Percentiles rank a stretch among this genome's conserved stretches.
Conservation (phyloP, 192 early-diverging fungal genomes). For the Linderina pennispora region DNA sequence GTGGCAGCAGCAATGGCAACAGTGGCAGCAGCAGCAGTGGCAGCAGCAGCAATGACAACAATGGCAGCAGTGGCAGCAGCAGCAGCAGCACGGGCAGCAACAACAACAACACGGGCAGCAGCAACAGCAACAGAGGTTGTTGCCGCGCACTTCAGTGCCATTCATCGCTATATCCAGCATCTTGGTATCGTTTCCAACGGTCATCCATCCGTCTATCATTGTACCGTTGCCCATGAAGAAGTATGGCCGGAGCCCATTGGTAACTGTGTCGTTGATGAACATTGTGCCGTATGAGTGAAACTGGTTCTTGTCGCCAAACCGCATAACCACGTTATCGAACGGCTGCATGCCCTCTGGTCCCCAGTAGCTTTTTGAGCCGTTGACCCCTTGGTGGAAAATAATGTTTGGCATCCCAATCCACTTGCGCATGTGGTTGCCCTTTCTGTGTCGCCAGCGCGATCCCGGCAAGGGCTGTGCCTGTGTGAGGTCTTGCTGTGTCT, state of each 20-base stretch:
- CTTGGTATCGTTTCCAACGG: constrained; percentile 32
- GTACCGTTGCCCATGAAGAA: constrained; percentile 41
- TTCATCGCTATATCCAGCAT: constrained; percentile 33
- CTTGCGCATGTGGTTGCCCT: constrained; percentile 15
- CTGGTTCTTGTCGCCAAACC: constrained; percentile 37
- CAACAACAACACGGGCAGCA: constrained; percentile 30
- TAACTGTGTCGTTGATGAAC: constrained; percentile 42
- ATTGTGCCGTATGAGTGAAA: constrained; percentile 36
- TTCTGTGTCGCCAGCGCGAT: background rate
- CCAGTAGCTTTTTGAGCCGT: constrained; percentile 35
- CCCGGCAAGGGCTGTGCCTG: background rate
- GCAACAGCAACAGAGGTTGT: constrained; percentile 25
- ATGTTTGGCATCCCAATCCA: constrained; percentile 30
- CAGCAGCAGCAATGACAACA: constrained; percentile 28
- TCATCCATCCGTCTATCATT: constrained; percentile 43
- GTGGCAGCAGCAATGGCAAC: constrained; percentile 44
- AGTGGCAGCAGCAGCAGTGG: constrained; percentile 28
- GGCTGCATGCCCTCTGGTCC: constrained; percentile 42
- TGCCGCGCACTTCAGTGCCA: constrained; percentile 28
- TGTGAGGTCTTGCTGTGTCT: too few species aligned
- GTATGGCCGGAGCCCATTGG: constrained; percentile 35
- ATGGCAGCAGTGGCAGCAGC: constrained; percentile 18
- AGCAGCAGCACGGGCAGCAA: constrained; percentile 31
- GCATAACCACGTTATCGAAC: constrained; percentile 34
- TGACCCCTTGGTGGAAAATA: constrained; percentile 19